Evolutionary conservation across 2,329 filamentous ascomycete species (phyloP), one percentile per base, ranked within the genome.

Genomic region (Monosporascus sp.): DNA sequence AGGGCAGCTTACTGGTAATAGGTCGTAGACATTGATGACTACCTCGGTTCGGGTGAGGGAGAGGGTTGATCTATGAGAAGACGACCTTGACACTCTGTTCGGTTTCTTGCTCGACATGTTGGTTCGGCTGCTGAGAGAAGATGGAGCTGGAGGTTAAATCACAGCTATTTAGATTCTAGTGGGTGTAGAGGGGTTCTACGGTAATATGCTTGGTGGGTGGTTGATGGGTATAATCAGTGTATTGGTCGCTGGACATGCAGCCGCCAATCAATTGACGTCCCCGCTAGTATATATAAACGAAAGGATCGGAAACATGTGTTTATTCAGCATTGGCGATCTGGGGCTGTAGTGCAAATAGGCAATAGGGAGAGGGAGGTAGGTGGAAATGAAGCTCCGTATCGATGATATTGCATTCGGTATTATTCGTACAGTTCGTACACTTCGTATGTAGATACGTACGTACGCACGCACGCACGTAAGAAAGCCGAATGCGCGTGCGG

Each of bases 1-100:
- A 36, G 42, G 31, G 22, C 20, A n/a, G 54, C 76, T 59, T 77
- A 88, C 85, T 39, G 88, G 85, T 17, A 92, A 75, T 7, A 91
- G 75, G 68, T 91, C 88, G 65, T 92, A 92, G 63, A 90, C 84
- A 65, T 91, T 84, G 65, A 92, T 90, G 47, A 81, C 73, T 56
- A 92, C 80, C 66, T 90, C 85, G 2, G 85, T 90, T 65, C 87
- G 87, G 60, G 85, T 83, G 20, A 88, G 71, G 17, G 86, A 88
- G 47, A 88, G 68, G 1, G 85, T 89, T 52, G 82, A 84, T 56
- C 85, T 74, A 65, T 89, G 86, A 46, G 71, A 68, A 53, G 57
- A 65, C 56, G 63, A 60, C 5, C 62, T 64, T 14, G 70, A 68
- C 53, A 68, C 69, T 51, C 65, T 62, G 46, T 69, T 66, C 51